Conservation (phyloP, 257 asterid genomes). For the Solanum bulbocastanum region DNA sequence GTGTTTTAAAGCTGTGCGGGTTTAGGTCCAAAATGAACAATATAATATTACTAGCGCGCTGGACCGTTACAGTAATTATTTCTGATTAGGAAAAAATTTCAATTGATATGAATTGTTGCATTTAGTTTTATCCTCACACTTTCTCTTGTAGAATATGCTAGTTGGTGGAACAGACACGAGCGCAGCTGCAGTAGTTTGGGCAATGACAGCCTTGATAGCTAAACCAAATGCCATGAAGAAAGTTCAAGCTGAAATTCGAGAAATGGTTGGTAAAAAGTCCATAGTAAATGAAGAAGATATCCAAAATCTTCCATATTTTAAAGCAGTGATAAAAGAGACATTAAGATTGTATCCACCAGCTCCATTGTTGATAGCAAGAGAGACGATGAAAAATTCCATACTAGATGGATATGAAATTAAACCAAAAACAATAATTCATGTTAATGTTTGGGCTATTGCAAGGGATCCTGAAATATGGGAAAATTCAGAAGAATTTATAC, state of each 20-base stretch:
- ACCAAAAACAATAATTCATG: background rate
- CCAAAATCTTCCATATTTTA: no score
- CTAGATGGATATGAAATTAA: background rate
- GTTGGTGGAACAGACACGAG: background rate
- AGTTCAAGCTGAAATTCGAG: no score
- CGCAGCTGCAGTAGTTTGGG: background rate
- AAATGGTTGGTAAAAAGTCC: no score
- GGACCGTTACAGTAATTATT: no score
- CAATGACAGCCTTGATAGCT: background rate
- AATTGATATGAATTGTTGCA: background rate
- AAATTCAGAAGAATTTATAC: background rate
- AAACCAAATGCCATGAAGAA: background rate
- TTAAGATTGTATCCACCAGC: no score
- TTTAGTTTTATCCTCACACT: background rate
- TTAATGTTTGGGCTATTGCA: background rate
- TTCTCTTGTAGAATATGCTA: background rate
- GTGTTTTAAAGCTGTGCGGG: no score
- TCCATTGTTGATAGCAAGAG: no score
- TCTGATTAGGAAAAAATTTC: background rate
- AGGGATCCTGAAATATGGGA: background rate
- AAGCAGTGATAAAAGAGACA: no score
- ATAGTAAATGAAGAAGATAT: no score
- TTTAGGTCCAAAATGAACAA: no score
- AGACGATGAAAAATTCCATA: background rate
- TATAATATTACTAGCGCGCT: no score